Conservation (phyloP, 148 eudicot species). For the Fagopyrum homotropicum region DNA sequence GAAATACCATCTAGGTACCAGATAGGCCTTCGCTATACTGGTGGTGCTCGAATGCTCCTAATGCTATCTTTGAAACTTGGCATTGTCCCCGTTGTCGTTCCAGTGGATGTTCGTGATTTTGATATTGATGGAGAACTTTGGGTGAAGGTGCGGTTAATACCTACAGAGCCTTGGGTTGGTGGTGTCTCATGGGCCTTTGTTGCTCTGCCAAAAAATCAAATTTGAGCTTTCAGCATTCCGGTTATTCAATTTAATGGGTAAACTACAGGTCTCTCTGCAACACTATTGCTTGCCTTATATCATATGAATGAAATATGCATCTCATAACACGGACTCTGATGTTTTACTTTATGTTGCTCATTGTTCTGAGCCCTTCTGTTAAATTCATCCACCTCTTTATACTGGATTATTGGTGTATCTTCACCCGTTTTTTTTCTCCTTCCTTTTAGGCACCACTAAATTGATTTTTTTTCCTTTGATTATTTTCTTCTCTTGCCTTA, state of each 20-base stretch:
- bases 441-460: neutral
- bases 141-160: constrained; percentile 81
- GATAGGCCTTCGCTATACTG: constrained; percentile 93
- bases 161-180: constrained; percentile 92
- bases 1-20: constrained; percentile 57
- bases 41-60: constrained; percentile 94
- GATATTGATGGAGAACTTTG: constrained; percentile 99
- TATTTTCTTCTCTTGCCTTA: neutral
- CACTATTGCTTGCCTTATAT: neutral
- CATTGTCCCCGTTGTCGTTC: constrained; percentile 72
- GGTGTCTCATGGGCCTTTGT: constrained; percentile 95
- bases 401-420: neutral
- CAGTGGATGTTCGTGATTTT: constrained; percentile 83
- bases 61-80: constrained; percentile 77
- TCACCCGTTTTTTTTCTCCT: neutral
- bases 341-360: neutral
- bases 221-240: constrained; percentile 86
- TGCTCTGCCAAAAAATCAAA: constrained; percentile 87
- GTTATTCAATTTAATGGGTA: constrained; percentile 90
- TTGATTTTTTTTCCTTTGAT: neutral
- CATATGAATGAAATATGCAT: neutral
- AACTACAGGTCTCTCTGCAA: constrained; percentile 11
- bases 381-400: neutral
- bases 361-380: neutral
- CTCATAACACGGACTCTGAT: neutral